Percentiles rank a stretch among this genome's conserved stretches.
These are phyloP conservation scores for Glaciozyma antarctica DNA, from an alignment of 768 basidiomycete species.

Conservation along the genomic window DNA sequence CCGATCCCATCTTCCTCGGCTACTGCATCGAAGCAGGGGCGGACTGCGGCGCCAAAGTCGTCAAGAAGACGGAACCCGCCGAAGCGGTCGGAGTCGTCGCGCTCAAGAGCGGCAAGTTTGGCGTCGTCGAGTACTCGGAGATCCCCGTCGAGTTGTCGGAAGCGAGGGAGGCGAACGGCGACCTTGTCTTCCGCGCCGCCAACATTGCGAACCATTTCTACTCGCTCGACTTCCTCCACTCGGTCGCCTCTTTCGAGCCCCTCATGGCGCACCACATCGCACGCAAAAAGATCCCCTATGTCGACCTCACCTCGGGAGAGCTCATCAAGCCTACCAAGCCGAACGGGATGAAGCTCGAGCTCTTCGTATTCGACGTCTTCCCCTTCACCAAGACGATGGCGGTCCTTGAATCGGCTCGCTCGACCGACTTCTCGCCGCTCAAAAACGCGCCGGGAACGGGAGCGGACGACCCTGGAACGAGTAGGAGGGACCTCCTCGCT, in stretches of 20 bases:
- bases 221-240: slow-evolving; percentile 70
- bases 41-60: slow-evolving; percentile 92
- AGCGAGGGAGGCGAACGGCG: slow-evolving; percentile 53
- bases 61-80: slow-evolving; percentile 71
- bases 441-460: slow-evolving; percentile 95
- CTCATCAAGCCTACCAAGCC: slow-evolving; percentile 69
- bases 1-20: slow-evolving; percentile 93
- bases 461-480: slow-evolving; percentile 81
- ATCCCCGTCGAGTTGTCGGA: slow-evolving; percentile 81
- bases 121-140: slow-evolving; percentile 96
- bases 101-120: slow-evolving; percentile 66
- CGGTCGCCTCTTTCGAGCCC: slow-evolving; percentile 69
- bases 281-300: slow-evolving; percentile 85
- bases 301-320: slow-evolving; percentile 61
- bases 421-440: slow-evolving; percentile 89
- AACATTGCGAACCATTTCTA: slow-evolving; percentile 99
- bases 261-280: slow-evolving; percentile 96
- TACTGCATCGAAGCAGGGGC: slow-evolving; percentile 80
- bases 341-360: slow-evolving; percentile 99
- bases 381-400: slow-evolving; percentile 51
- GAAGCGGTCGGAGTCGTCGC: slow-evolving; percentile 96
- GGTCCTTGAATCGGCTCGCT: slow-evolving; percentile 76
- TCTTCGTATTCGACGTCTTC: slow-evolving; percentile 99
- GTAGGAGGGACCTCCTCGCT: slow-evolving; percentile 73
- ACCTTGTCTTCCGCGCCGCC: slow-evolving; percentile 81